Conservation (phyloP, 1,284 basidiomycete genomes). For the Porodaedalea pini region DNA sequence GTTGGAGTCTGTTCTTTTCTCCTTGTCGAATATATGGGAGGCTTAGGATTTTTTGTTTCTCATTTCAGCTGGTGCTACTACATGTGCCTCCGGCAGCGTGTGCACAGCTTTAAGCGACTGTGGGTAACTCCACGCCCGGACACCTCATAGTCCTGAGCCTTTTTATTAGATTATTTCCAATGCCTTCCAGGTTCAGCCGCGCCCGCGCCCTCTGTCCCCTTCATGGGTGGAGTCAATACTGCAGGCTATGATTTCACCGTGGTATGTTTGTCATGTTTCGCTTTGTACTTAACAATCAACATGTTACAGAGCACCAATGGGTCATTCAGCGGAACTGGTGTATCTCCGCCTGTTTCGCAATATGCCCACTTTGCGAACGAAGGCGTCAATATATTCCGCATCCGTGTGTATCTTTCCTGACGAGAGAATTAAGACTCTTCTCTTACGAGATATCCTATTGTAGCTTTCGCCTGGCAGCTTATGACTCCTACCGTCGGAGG, state of each 20-base stretch:
- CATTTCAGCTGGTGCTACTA: slow-evolving; percentile 27
- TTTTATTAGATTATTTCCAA: slow-evolving; percentile 33
- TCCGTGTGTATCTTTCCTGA: slow-evolving; percentile 15
- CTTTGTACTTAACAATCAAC: background rate
- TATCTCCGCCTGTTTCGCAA: slow-evolving; percentile 20
- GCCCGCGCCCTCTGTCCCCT: background rate
- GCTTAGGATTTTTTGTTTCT: background rate
- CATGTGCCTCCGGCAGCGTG: slow-evolving; percentile 32
- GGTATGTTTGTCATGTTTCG: background rate
- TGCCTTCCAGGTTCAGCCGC: slow-evolving; percentile 29
- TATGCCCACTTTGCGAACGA: slow-evolving; percentile 24
- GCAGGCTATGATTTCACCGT: slow-evolving; percentile 28
- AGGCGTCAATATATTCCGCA: slow-evolving; percentile 24
- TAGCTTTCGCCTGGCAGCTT: slow-evolving; percentile 35
- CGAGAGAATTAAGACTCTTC: slow-evolving; percentile 15
- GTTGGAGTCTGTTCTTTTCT: slow-evolving; percentile 23
- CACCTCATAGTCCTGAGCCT: background rate
- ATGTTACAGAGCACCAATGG: slow-evolving; percentile 21
- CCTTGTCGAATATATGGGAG: background rate
- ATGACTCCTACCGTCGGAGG: slow-evolving; percentile 29
- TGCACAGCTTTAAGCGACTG: slow-evolving; percentile 32
- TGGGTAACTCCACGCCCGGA: slow-evolving; percentile 10
- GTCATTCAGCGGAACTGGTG: slow-evolving; percentile 24
- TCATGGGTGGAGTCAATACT: slow-evolving; percentile 25
- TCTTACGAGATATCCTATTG: slow-evolving; percentile 4